phyloP scores from a whole-genome alignment of 768 basidiomycete species.

The Suillus placidus region DNA sequence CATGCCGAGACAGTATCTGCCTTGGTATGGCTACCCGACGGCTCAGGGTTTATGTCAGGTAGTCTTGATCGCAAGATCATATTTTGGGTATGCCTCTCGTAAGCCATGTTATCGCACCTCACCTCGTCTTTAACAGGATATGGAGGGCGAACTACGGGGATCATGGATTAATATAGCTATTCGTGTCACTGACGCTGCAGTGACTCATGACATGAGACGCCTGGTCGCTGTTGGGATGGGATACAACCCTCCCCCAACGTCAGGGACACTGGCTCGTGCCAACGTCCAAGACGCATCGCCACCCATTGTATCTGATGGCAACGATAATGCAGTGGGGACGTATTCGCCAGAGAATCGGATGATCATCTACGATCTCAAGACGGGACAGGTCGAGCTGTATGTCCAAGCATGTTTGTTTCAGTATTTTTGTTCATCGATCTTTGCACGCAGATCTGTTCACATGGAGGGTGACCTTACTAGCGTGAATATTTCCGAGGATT shows the following conservation, averaged over 20 bases:
- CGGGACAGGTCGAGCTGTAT: conserved; percentile 69
- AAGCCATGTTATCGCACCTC: conserved; percentile 12
- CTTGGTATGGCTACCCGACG: conserved; percentile 86
- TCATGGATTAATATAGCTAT: conserved; percentile 72
- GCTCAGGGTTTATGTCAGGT: conserved; percentile 86
- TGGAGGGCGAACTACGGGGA: conserved; percentile 70
- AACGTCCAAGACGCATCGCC: conserved; percentile 40
- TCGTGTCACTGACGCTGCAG: conserved; percentile 83
- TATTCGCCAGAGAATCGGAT: conserved; percentile 59
- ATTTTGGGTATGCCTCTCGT: conserved; percentile 66
- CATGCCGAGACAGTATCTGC: conserved; percentile 87
- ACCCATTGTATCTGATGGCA: conserved; percentile 35
- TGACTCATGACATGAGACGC: conserved; percentile 82
- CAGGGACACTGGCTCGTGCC: conserved; percentile 25
- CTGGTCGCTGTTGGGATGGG: conserved; percentile 86
- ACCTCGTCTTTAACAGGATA: conserved; percentile 52
- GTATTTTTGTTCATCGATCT: conserved; percentile 11
- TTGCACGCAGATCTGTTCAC: conserved; percentile 54
- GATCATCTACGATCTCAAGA: conserved; percentile 75
- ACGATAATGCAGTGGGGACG: conserved; percentile 32
- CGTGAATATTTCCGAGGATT: conserved; percentile 84
- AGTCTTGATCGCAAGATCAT: conserved; percentile 83
- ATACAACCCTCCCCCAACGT: conserved; percentile 31
- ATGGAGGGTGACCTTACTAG: conserved; percentile 85
- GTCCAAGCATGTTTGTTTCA: conserved; percentile 33